phyloP scores from a whole-genome alignment of 208 protist species.

The Angomonas ambiguus region DNA sequence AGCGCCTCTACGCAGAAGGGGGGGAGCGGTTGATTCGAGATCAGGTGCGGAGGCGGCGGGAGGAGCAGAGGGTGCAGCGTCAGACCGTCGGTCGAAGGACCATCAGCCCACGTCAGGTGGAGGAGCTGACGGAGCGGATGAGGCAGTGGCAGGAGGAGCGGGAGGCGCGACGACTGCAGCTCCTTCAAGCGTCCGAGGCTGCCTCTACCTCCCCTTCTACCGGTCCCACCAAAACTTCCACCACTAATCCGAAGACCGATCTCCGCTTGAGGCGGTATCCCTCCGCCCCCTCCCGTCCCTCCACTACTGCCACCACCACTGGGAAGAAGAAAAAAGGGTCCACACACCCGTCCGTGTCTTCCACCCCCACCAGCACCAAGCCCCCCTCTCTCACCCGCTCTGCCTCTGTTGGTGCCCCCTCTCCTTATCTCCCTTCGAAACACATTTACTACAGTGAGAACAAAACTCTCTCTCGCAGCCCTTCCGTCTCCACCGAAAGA shows the following conservation, averaged over 20 bases:
- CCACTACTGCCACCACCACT: not conserved
- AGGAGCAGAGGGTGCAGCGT: constrained; percentile 20
- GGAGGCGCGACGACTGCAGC: constrained; percentile 20
- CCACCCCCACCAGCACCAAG: not conserved
- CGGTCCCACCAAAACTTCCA: too few species aligned
- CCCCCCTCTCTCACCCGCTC: not conserved
- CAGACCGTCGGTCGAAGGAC: constrained; percentile 40
- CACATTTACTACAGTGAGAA: not conserved
- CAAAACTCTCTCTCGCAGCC: not conserved
- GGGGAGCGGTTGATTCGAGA: constrained; percentile 65
- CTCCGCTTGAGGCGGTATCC: not conserved
- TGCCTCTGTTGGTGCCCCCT: not conserved
- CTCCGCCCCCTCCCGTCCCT: not conserved
- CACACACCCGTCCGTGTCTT: not conserved
- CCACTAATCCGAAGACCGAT: not conserved
- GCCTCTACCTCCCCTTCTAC: too few species aligned
- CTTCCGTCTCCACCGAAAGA: not conserved
- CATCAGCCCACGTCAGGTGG: constrained; percentile 25
- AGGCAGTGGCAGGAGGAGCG: constrained; percentile 43
- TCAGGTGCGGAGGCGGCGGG: constrained; percentile 58
- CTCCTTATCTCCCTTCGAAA: not conserved
- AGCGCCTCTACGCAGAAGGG: constrained; percentile 77
- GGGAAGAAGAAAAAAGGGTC: not conserved
- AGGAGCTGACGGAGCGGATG: constrained; percentile 44
- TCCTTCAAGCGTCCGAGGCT: constrained; percentile 21